These are phyloP conservation scores for Penicillium fimorum DNA, from an alignment of 495 filamentous ascomycete species.

Conservation along the genomic window DNA sequence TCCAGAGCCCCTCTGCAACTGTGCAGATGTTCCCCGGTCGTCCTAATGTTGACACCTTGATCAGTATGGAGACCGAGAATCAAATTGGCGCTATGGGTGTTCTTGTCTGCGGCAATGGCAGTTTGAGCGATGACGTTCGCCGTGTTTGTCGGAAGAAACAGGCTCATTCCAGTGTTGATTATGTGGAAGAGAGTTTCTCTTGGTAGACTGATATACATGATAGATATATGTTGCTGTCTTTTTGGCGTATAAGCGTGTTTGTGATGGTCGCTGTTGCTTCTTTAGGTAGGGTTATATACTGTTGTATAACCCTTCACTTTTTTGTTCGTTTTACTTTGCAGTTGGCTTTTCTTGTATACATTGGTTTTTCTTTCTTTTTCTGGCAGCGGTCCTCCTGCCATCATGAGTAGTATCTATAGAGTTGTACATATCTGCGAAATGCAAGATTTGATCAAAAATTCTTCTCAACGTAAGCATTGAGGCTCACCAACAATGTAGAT, in stretches of 20 bases:
- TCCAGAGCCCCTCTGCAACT: slow-evolving; percentile 64
- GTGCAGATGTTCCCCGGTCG: slow-evolving; percentile 84
- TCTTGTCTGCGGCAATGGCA: slow-evolving; percentile 81
- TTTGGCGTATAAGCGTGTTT: slow-evolving; percentile 10
- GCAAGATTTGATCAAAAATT: slow-evolving; percentile 4
- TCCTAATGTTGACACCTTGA: slow-evolving; percentile 73
- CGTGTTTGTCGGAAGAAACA: slow-evolving; percentile 67
- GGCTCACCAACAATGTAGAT: not conserved
- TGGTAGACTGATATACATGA: slow-evolving; percentile 54
- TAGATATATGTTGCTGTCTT: not conserved
- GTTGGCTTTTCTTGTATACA: slow-evolving; percentile 9
- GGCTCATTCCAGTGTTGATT: slow-evolving; percentile 65
- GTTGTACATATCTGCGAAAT: slow-evolving; percentile 23
- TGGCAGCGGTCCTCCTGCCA: slow-evolving; percentile 4
- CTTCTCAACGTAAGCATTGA: not conserved
- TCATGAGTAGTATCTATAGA: not conserved
- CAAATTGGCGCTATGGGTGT: slow-evolving; percentile 90
- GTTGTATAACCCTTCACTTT: not conserved
- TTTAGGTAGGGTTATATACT: not conserved
- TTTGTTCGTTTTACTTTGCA: slow-evolving; percentile 5
- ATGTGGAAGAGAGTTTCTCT: slow-evolving; percentile 84
- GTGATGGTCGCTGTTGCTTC: slow-evolving; percentile 5
- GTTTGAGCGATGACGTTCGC: slow-evolving; percentile 80
- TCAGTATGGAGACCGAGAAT: slow-evolving; percentile 72
- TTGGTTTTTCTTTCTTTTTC: slow-evolving; percentile 1